Percentiles rank a stretch among this genome's conserved stretches.
Conservation (phyloP, 2,329 filamentous ascomycete genomes). For the Aplosporella prunicola region DNA sequence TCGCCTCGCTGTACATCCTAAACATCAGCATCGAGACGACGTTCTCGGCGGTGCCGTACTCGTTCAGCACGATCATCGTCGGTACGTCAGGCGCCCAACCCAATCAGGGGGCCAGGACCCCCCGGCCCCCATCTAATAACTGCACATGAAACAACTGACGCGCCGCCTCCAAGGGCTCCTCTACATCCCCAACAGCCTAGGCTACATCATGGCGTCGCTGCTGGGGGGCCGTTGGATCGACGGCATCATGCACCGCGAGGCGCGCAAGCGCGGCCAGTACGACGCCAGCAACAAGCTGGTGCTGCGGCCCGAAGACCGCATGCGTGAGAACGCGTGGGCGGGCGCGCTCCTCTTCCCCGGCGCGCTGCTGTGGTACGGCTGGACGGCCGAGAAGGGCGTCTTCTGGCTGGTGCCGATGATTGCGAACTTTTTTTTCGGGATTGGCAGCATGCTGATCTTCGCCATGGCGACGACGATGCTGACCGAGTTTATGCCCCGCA, state of each 20-base stretch:
- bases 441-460: constrained; percentile 32
- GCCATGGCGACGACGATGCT: constrained; percentile 30
- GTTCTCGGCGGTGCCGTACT: constrained; percentile 25
- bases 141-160: too few relatives aligned
- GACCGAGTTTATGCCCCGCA: constrained; percentile 31
- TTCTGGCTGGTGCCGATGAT: constrained; percentile 28
- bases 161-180: too few relatives aligned
- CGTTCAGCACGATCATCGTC: constrained; percentile 26
- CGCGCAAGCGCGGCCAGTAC: constrained; percentile 28
- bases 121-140: too few relatives aligned
- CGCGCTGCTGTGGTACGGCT: constrained; percentile 30
- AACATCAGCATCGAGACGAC: constrained; percentile 31
- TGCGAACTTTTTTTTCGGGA: constrained; percentile 32
- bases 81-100: too few relatives aligned
- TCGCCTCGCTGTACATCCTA: constrained; percentile 30
- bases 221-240: constrained; percentile 33
- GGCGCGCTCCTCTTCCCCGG: constrained; percentile 26
- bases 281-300: constrained; percentile 24
- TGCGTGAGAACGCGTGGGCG: constrained; percentile 33
- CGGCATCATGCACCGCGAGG: constrained; percentile 31
- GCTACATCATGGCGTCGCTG: constrained; percentile 26
- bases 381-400: constrained; percentile 24
- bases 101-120: too few relatives aligned
- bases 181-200: constrained; percentile 29
- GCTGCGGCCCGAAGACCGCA: constrained; percentile 29